Percentiles rank a stretch among this genome's conserved stretches.
phyloP scores from a whole-genome alignment of 2,329 filamentous ascomycete species.

The Aureobasidium mangrovei region DNA sequence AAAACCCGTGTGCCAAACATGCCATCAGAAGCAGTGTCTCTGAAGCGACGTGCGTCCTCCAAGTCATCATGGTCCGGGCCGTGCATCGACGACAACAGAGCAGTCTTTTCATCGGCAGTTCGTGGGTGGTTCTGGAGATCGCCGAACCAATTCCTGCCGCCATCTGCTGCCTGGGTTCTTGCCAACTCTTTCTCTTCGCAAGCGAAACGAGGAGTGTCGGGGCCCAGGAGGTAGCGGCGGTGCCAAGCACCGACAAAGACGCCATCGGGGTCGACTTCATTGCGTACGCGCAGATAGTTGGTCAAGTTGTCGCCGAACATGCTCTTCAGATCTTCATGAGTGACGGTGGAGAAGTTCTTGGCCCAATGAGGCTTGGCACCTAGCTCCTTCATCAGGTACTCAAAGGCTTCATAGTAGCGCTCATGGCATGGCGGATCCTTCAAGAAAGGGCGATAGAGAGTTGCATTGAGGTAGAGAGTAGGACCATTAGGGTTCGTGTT shows the following conservation, averaged over 20 bases:
- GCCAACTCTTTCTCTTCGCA: slow-evolving; percentile 37
- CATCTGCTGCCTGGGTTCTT: slow-evolving; percentile 30
- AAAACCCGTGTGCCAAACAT: slow-evolving; percentile 27
- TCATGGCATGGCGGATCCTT: slow-evolving; percentile 65
- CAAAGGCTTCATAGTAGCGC: slow-evolving; percentile 81
- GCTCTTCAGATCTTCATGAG: slow-evolving; percentile 46
- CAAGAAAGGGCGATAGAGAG: slow-evolving; percentile 74
- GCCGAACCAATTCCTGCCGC: slow-evolving; percentile 34
- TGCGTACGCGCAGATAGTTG: slow-evolving; percentile 59
- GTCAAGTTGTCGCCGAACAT: slow-evolving; percentile 63
- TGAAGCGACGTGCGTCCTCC: slow-evolving; percentile 16
- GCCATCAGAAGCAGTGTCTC: slow-evolving; percentile 19
- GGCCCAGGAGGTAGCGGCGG: slow-evolving; percentile 53
- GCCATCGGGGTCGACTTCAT: slow-evolving; percentile 66
- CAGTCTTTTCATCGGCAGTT: slow-evolving; percentile 16
- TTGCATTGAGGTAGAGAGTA: slow-evolving; percentile 82
- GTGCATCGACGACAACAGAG: slow-evolving; percentile 16
- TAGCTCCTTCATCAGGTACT: slow-evolving; percentile 81
- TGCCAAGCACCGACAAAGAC: slow-evolving; percentile 93
- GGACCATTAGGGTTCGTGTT: slow-evolving; percentile 59
- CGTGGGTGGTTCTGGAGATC: slow-evolving; percentile 13
- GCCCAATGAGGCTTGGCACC: slow-evolving; percentile 83
- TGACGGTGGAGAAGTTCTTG: slow-evolving; percentile 68
- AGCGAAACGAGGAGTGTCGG: slow-evolving; percentile 23
- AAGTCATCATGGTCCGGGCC: slow-evolving; percentile 20